A percentile compares a stretch with the other conserved stretches of the same genome.
phyloP scores from a whole-genome alignment of 2,329 filamentous ascomycete genomes.

The Bipolaris victoriae region DNA sequence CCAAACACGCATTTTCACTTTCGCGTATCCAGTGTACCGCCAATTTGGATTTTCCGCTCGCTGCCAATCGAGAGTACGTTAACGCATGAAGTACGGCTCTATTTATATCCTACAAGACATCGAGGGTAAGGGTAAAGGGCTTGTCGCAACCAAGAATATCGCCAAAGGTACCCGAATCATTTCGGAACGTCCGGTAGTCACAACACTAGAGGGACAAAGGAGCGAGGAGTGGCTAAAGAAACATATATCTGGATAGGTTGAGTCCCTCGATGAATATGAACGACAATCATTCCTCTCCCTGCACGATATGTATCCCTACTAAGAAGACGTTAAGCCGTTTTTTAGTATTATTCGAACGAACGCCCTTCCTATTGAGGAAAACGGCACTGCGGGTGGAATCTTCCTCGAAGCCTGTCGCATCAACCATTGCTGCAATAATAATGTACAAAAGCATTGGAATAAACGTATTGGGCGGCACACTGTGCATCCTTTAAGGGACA shows the following conservation, averaged over 20 bases:
- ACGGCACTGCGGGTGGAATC: constrained; percentile 35
- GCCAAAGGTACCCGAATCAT: constrained; percentile 50
- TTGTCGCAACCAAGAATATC: constrained; percentile 49
- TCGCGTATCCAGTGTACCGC: no score
- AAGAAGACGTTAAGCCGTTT: constrained; percentile 28
- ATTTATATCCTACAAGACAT: constrained; percentile 25
- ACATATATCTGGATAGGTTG: constrained; percentile 27
- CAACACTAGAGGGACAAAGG: constrained; percentile 24
- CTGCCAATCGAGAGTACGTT: no score
- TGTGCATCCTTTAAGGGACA: constrained; percentile 46
- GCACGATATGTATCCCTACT: constrained; percentile 35
- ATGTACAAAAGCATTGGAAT: constrained; percentile 48
- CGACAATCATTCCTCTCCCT: constrained; percentile 38
- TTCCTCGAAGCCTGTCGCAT: constrained; percentile 46
- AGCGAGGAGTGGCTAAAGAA: constrained; percentile 17
- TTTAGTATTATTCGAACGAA: constrained; percentile 45
- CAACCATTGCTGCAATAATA: constrained; percentile 50
- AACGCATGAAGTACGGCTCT: neutral
- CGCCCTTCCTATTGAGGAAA: constrained; percentile 35
- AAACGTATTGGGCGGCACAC: constrained; percentile 35
- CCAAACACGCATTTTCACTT: no score
- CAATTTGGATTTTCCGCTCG: no score
- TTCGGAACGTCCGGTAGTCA: constrained; percentile 50
- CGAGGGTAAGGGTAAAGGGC: constrained; percentile 49
- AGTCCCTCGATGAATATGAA: constrained; percentile 29